Evolutionary conservation across 2,329 filamentous ascomycete species (phyloP), one percentile per base, ranked within the genome.

Genomic region (Paecilomyces formosus): DNA sequence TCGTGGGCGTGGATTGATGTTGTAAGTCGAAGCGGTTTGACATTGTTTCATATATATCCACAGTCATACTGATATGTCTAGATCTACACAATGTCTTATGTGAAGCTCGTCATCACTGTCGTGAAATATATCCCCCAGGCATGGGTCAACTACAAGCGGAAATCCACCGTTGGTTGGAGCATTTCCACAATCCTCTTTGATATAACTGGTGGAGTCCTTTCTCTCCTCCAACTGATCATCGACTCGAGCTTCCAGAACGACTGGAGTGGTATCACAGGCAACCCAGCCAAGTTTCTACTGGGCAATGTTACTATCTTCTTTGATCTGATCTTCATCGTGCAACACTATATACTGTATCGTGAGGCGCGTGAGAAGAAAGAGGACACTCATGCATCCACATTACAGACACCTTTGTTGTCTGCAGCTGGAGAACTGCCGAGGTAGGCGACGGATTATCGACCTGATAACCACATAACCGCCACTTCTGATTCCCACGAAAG

Each of bases 41-140:
- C 1, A 12, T 3, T 28, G 11, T 28, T 30, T 1, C n/a, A n/a
- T 30, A 21, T 6, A 6, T 39, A 35, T 31, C 9, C 9, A 53
- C 26, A 45, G 28, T 58, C 54, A 55, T 59, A 15, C 59, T 56
- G 57, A 70, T 66, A 65, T 65, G 58, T 58, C 57, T 45, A 83
- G 83, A 76, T 86, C 31, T 85, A 87, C 68, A 83, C 88, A 12
- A 78, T 95, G 31, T 90, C 90, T 50, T 95, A 95, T 71, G 87
- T 96, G 70, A 99, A 99, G 77, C 81, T 99, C 33, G 74, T 92
- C 57, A 85, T 96, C 64, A 96, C 93, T 0, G 78, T 97, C 26
- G 83, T 96, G 75, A 99, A 99, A 77, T 97, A 97, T 75, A 86
- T 90, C 53, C 94, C 94, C 4, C 92, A 96, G 79, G 85, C 89